Base-by-base conservation (phyloP, 108 stramenopile genomes). In the Cyclotella baltica region DNA sequence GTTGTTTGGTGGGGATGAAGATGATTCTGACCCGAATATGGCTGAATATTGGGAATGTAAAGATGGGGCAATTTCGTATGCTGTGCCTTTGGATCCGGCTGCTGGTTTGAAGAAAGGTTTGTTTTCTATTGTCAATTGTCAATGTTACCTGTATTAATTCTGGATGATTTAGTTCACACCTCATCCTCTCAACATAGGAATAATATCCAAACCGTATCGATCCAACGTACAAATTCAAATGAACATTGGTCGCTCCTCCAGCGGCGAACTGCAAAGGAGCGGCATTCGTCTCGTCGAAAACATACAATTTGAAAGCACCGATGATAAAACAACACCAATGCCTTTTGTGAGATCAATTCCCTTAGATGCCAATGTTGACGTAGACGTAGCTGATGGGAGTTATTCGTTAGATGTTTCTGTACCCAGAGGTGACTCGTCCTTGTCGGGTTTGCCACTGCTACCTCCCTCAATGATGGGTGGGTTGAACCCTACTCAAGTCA, bases 321-420 rank as follows among this genome's bases (percentile, higher is more conserved):
- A 70, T 4, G 43, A 73, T 4, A 35, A 48, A 20, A 51, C 3
- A 35, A 10, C 50, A 19, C 38, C 53, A 3, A 22, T 79, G 23
- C 83, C 82, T 16, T 83, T 81, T 46, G 55, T 74, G 4, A 64
- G 90, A 65, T 83, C 78, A 2, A 62, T 88, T 15, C 59, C 81
- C 0, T 52, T 91, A 27, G 67, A 86, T 29, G 77, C 78, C 22
- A 83, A 89, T 62, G 46, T 87, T 3, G 93, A 94, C 75, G 93
- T 94, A 3, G 93, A 94, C 73, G 64, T 84, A n/a, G 93, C 85
- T 4, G 91, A 94, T 82, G 91, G 80, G 20, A 77, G 70, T 30
- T 87, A 77, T 59, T 87, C 72, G 16, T 70, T 76, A 28, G 80
- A 72, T 63, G 75, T 37, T 22, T 30, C 78, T 34, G 48, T 72